Percentiles rank a stretch among this genome's conserved stretches.
phyloP scores from a whole-genome alignment of 2,329 filamentous ascomycete genomes.

The Plectosphaerella cucumerina region DNA sequence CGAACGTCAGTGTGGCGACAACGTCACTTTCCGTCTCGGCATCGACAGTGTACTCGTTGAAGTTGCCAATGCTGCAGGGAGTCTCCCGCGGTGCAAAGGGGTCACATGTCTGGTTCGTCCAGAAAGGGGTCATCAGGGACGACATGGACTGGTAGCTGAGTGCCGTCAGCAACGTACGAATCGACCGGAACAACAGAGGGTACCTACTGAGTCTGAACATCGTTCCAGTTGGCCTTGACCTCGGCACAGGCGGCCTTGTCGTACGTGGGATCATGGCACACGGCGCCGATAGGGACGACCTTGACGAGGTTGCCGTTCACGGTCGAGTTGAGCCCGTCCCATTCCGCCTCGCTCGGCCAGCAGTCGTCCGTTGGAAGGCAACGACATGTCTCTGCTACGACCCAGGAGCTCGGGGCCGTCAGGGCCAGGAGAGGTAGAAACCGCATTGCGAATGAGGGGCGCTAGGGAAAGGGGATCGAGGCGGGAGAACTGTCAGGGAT shows the following conservation, averaged over 20 bases:
- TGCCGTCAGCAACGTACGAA: neutral
- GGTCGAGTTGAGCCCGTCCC: conserved; percentile 38
- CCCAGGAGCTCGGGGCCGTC: too few relatives aligned
- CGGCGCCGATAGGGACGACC: conserved; percentile 37
- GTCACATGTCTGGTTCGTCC: conserved; percentile 20
- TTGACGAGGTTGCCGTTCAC: conserved; percentile 38
- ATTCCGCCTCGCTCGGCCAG: conserved; percentile 17
- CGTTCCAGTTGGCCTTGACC: conserved; percentile 21
- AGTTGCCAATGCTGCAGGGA: conserved; percentile 28
- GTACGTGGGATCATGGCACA: conserved; percentile 36
- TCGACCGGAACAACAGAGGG: neutral
- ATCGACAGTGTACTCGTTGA: conserved; percentile 17
- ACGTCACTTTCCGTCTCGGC: conserved; percentile 3
- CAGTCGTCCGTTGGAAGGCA: neutral
- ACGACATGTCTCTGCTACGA: neutral
- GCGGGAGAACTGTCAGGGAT: too few relatives aligned
- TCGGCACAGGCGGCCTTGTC: conserved; percentile 33
- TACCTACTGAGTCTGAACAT: neutral
- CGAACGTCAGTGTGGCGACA: conserved; percentile 26
- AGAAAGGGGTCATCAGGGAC: conserved; percentile 24
- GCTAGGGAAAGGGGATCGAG: too few relatives aligned
- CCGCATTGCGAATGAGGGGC: too few relatives aligned
- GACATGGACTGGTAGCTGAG: conserved; percentile 20
- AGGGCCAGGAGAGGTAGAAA: too few relatives aligned
- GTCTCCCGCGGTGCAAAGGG: conserved; percentile 26